Conservation (phyloP, 1,139 yeast species). For the Starmera stellimalicola region DNA sequence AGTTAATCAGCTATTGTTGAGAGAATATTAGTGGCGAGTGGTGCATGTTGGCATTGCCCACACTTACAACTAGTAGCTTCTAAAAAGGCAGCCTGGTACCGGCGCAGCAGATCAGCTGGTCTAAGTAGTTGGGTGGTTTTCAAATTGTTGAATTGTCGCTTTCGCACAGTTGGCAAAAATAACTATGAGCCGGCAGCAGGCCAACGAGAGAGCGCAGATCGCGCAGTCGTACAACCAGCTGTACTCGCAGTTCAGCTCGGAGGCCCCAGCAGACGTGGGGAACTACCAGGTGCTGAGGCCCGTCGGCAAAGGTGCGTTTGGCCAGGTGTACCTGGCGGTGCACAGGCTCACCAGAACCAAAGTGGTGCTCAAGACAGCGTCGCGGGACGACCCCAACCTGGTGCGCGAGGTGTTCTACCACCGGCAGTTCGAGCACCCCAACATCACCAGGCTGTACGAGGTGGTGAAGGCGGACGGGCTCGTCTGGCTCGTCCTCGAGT, state of each 20-base stretch:
- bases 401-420: slow-evolving; percentile 90
- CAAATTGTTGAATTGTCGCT: too few species aligned
- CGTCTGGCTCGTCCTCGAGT: slow-evolving; percentile 85
- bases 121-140: neutral
- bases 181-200: neutral
- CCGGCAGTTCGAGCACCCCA: slow-evolving; percentile 72
- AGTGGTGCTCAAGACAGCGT: slow-evolving; percentile 82
- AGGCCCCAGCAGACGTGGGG: slow-evolving; percentile 57
- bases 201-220: slow-evolving; percentile 19
- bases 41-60: too few species aligned
- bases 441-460: slow-evolving; percentile 80
- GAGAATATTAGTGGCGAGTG: too few species aligned
- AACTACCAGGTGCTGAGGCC: slow-evolving; percentile 62
- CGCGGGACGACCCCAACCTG: slow-evolving; percentile 77
- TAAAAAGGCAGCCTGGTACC: too few species aligned
- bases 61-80: too few species aligned
- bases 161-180: too few species aligned
- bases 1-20: too few species aligned
- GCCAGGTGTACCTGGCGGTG: slow-evolving; percentile 77
- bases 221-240: slow-evolving; percentile 61
- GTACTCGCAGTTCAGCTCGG: slow-evolving; percentile 43
- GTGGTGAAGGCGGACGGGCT: slow-evolving; percentile 70
- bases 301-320: slow-evolving; percentile 88
- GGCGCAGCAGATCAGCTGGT: too few species aligned
- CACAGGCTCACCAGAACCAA: slow-evolving; percentile 65